Conservation (phyloP, 2,329 filamentous ascomycete species). For the Thelonectria rubi region DNA sequence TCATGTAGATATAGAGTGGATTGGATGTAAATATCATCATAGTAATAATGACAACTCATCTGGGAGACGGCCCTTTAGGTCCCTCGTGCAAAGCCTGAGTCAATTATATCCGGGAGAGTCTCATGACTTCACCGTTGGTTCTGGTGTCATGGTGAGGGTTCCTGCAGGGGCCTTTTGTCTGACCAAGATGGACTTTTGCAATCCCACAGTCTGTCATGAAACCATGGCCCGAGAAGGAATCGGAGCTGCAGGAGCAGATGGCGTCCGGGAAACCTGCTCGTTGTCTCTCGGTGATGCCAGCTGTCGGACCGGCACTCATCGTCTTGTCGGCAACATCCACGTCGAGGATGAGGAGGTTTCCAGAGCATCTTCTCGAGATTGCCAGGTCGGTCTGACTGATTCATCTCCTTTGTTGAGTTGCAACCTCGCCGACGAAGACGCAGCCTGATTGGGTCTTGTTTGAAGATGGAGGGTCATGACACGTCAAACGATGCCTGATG, state of each 20-base stretch:
- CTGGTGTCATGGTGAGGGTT: not conserved
- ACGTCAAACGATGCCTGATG: not conserved
- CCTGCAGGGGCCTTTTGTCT: slow-evolving; percentile 1
- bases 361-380: no score
- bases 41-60: not conserved
- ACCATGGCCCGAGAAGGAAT: not conserved
- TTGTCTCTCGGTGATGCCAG: not conserved
- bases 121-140: not conserved
- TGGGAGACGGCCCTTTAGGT: not conserved
- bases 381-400: no score
- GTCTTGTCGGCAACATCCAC: not conserved
- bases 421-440: no score
- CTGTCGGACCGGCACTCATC: not conserved
- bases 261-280: not conserved
- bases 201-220: not conserved
- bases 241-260: not conserved
- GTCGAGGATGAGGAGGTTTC: not conserved
- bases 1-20: slow-evolving; percentile 16
- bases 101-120: not conserved
- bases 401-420: no score
- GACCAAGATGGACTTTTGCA: not conserved
- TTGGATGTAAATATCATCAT: not conserved
- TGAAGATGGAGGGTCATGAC: not conserved
- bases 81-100: not conserved
- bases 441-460: not conserved